phyloP scores from a whole-genome alignment of 495 filamentous ascomycete species.

The Penicillium psychrofluorescens region DNA sequence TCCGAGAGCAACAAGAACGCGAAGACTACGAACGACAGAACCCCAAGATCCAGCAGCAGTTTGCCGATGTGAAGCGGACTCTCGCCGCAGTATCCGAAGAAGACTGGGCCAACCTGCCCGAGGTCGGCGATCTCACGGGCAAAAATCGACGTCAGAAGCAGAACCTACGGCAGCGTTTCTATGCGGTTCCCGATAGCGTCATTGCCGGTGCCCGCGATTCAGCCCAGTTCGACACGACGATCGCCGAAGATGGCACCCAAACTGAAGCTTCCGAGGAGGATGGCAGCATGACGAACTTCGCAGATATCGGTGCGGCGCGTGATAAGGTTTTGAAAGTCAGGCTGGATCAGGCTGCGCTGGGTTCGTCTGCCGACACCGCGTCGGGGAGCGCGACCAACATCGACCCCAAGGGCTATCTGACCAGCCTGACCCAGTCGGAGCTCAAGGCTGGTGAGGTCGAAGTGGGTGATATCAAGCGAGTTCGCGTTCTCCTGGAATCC shows the following conservation, averaged over 20 bases:
- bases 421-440: conserved; percentile 74
- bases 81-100: conserved; percentile 86
- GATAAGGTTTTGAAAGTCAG: conserved; percentile 89
- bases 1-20: conserved; percentile 80
- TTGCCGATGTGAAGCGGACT: conserved; percentile 89
- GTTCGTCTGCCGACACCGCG: conserved; percentile 58
- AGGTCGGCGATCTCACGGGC: conserved; percentile 93
- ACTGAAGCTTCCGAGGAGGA: conserved; percentile 43
- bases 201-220: conserved; percentile 77
- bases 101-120: conserved; percentile 91
- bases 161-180: conserved; percentile 77
- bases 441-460: conserved; percentile 70
- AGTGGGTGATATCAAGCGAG: conserved; percentile 91
- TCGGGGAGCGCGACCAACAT: conserved; percentile 83
- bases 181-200: conserved; percentile 95
- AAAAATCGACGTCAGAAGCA: conserved; percentile 82
- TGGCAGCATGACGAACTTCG: conserved; percentile 94
- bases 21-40: conserved; percentile 95
- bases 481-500: conserved; percentile 85
- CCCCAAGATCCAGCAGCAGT: conserved; percentile 97
- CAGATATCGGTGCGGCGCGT: conserved; percentile 91
- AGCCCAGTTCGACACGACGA: conserved; percentile 73
- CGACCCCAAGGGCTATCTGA: conserved; percentile 93
- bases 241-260: conserved; percentile 66
- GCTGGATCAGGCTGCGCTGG: conserved; percentile 80